Evolutionary conservation across 805 yeast species (phyloP).

Genomic region (Clavispora carvajalis): DNA sequence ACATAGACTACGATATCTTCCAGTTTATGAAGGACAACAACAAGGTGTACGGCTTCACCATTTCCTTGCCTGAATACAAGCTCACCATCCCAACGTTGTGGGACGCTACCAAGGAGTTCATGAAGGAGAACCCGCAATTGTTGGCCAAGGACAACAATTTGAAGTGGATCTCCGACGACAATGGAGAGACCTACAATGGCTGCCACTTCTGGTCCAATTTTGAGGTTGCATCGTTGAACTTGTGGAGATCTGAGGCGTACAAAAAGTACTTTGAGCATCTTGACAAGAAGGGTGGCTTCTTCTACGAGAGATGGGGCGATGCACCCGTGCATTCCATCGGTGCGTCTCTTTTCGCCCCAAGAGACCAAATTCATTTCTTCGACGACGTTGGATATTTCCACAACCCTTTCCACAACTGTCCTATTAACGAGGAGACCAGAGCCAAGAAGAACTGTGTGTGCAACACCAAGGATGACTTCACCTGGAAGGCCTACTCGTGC

Average conservation of each 20-base stretch:
- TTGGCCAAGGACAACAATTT: slow-evolving; percentile 60
- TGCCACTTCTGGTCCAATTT: slow-evolving; percentile 94
- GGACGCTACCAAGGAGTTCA: slow-evolving; percentile 67
- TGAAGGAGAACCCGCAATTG: slow-evolving; percentile 53
- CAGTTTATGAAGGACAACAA: slow-evolving; percentile 66
- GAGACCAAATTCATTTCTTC: slow-evolving; percentile 68
- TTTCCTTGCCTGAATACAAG: slow-evolving; percentile 73
- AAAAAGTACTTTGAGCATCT: slow-evolving; percentile 63
- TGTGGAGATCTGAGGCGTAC: slow-evolving; percentile 75
- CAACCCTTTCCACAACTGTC: slow-evolving; percentile 78
- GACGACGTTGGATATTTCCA: slow-evolving; percentile 83
- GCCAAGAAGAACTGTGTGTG: slow-evolving; percentile 64
- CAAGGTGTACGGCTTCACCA: slow-evolving; percentile 84
- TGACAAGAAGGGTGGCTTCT: slow-evolving; percentile 85
- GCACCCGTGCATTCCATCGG: slow-evolving; percentile 91
- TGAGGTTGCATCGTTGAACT: slow-evolving; percentile 68
- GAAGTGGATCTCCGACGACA: slow-evolving; percentile 65
- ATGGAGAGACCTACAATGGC: slow-evolving; percentile 65
- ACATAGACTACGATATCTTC: slow-evolving; percentile 83
- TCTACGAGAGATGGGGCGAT: slow-evolving; percentile 92
- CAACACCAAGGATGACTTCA: slow-evolving; percentile 65
- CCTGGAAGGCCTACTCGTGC: slow-evolving; percentile 73
- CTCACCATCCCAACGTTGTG: slow-evolving; percentile 85
- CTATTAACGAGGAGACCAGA: slow-evolving; percentile 59
- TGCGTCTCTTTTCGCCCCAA: slow-evolving; percentile 69